Base-by-base conservation (phyloP, 2,329 filamentous ascomycete species). In the Colletotrichum somersetense region DNA sequence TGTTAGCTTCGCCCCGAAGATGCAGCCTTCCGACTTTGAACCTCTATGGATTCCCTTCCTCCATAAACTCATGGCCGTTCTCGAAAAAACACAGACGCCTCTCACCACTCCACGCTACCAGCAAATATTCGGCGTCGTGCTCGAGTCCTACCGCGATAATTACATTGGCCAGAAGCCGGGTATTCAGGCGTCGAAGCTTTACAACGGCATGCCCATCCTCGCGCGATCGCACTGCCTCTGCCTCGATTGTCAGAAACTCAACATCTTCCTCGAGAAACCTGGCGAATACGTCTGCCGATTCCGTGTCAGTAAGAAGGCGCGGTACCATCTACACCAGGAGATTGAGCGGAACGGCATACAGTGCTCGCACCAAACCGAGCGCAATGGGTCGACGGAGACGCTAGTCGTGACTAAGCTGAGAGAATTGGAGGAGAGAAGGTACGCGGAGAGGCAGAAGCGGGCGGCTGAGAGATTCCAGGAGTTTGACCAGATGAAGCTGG, bases 31-130 rank as follows among this genome's bases (percentile, higher is more conserved):
- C 3, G 77, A 77, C 14, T 76, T 80, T 18, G 48, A 73, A 2
- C 14, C 3, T 1, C 48, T 80, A 1, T 82, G 81, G 81, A 55
- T 82, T 2, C 79, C 79, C 1, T 75, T 81, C 12, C 68, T 82
- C 2, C 75, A 59, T 20, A 56, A 61, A 5, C 68, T 81, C 5
- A 30, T 77, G 0, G 5, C 26, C 8, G 6, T 71, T 5, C 67
- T 79, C 35, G 61, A 68, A 8, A 55, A 63, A 18, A 52, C 66
- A 5, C 26, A 63, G 1, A 62, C 74, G 2, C 44, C 74, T 0
- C 64, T 78, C 6, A 58, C 66, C 14, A 66, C 64, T 0, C 68
- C 73, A 10, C 62, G 23, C 16, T 81, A 77, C 69, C 76, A 75
- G 26, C 30, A 73, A 10, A 67, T 81, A 18, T 80, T 77, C 26